These are phyloP conservation scores for Penicillium expansum DNA, from an alignment of 2,329 filamentous ascomycete species.

Conservation along the genomic window DNA sequence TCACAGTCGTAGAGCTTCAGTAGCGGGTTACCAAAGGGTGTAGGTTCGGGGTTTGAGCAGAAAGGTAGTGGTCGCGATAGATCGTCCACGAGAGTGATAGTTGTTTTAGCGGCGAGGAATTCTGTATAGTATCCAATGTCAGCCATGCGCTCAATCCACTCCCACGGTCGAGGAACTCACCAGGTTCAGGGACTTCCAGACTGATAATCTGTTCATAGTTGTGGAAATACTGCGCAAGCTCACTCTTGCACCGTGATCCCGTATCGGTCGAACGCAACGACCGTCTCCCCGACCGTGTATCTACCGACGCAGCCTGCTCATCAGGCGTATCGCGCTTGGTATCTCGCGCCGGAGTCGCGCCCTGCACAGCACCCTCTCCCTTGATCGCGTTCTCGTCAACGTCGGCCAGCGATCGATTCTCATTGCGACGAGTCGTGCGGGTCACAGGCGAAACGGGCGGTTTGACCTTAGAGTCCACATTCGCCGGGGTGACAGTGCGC, in stretches of 20 bases:
- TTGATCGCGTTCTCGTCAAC: not conserved
- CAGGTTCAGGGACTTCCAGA: constrained; percentile 73
- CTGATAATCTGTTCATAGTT: constrained; percentile 94
- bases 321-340: constrained; percentile 6
- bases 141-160: not conserved
- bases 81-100: constrained; percentile 68
- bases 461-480: constrained; percentile 11
- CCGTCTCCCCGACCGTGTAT: constrained; percentile 54
- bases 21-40: constrained; percentile 39
- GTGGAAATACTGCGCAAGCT: constrained; percentile 84
- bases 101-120: constrained; percentile 68
- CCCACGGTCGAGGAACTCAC: constrained; percentile 48
- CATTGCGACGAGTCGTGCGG: constrained; percentile 15
- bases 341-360: constrained; percentile 3
- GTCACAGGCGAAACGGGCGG: constrained; percentile 14
- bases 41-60: constrained; percentile 19
- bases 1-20: constrained; percentile 40
- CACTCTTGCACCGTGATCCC: constrained; percentile 81
- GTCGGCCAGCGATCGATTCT: constrained; percentile 1
- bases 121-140: constrained; percentile 50
- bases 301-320: constrained; percentile 9
- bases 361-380: not conserved
- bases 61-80: constrained; percentile 36
- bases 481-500: constrained; percentile 3
- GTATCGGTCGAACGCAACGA: constrained; percentile 83